Percentiles rank a stretch among this genome's conserved stretches.
These are phyloP conservation scores for Grigorovia humatica DNA, from an alignment of 805 yeast genomes.

Conservation along the genomic window DNA sequence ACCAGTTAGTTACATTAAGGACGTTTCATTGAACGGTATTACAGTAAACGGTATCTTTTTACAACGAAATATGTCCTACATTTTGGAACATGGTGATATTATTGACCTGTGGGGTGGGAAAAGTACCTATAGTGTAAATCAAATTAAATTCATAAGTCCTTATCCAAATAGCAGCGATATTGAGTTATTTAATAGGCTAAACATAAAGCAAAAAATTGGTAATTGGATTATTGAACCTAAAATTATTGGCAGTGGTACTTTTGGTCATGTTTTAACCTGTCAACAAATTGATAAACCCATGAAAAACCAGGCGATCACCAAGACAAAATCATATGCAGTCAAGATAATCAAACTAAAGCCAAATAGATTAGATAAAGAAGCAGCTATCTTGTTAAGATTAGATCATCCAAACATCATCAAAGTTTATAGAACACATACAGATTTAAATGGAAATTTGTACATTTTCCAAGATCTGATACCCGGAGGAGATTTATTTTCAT, in stretches of 20 bases:
- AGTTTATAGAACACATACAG: conserved; percentile 30
- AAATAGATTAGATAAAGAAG: conserved; percentile 32
- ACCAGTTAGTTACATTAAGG: conserved; percentile 42
- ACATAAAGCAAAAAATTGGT: conserved; percentile 16
- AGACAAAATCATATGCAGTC: conserved; percentile 34
- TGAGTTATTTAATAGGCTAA: conserved; percentile 7
- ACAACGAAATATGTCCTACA: conserved; percentile 25
- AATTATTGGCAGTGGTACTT: conserved; percentile 45
- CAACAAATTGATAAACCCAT: conserved; percentile 1
- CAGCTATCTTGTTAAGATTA: conserved; percentile 31
- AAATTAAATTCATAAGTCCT: background rate
- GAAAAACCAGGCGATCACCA: conserved; percentile 7
- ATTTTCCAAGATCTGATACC: conserved; percentile 41
- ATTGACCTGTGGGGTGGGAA: conserved; percentile 28
- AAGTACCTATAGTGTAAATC: background rate
- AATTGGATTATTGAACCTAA: conserved; percentile 36
- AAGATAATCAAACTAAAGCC: conserved; percentile 32
- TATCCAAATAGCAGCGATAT: background rate
- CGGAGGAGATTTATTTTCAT: conserved; percentile 53
- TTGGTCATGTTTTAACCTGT: conserved; percentile 38
- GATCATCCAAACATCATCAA: conserved; percentile 42
- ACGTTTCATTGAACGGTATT: conserved; percentile 43
- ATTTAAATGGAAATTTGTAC: conserved; percentile 26
- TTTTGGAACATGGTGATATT: conserved; percentile 32
- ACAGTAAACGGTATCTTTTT: conserved; percentile 31